Evolutionary conservation across 305 asterid species (phyloP).

Genomic region (Rubia peregrina): DNA sequence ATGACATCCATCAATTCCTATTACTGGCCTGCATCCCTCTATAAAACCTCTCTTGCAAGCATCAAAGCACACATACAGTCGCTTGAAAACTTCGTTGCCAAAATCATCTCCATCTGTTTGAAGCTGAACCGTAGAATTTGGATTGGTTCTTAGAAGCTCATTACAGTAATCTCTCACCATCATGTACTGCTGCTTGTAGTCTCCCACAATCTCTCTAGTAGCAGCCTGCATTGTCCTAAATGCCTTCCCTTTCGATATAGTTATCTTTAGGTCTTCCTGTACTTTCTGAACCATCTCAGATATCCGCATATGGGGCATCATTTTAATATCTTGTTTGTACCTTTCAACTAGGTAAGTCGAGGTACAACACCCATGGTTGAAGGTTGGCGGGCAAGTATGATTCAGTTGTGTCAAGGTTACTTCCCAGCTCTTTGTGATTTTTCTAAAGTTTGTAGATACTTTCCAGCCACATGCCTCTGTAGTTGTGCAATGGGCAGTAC

Average conservation of each 20-base stretch:
- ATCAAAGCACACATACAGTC: background rate
- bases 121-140: background rate
- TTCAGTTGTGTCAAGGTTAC: too few relatives aligned
- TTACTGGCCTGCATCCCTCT: background rate
- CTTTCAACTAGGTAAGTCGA: too few relatives aligned
- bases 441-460: too few relatives aligned
- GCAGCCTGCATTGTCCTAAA: background rate
- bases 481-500: too few relatives aligned
- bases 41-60: background rate
- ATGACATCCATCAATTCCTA: slow-evolving; percentile 1
- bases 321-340: too few relatives aligned
- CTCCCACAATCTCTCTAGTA: too few relatives aligned
- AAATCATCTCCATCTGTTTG: background rate
- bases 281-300: background rate
- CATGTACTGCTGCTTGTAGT: too few relatives aligned
- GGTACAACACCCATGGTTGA: too few relatives aligned
- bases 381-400: too few relatives aligned
- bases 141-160: background rate
- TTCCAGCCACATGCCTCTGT: too few relatives aligned
- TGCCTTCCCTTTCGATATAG: background rate
- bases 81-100: background rate
- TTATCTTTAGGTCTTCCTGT: background rate
- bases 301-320: too few relatives aligned
- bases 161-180: background rate
- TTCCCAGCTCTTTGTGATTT: too few relatives aligned